A percentile compares a stretch with the other conserved stretches of the same genome.
Conservation (phyloP, 768 basidiomycete species). For the Inosperma sp. region DNA sequence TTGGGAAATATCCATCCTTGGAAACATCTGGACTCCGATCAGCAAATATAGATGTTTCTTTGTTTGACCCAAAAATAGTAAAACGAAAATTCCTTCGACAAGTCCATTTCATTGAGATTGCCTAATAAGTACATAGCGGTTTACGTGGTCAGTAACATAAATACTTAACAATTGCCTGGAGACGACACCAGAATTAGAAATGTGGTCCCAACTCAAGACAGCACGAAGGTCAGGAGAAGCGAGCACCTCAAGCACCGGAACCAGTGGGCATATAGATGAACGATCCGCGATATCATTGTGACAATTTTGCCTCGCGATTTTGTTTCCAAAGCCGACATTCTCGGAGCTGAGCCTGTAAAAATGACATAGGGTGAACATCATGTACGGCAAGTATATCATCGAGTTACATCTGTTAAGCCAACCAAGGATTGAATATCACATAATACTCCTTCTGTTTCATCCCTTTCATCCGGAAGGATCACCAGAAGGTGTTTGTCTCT, state of each 20-base stretch:
- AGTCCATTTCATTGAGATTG: too few relatives aligned
- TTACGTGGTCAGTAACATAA: too few relatives aligned
- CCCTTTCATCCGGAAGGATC: too few relatives aligned
- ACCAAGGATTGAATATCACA: slow-evolving; percentile 35
- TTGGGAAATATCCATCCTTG: slow-evolving; percentile 10
- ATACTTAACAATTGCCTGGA: too few relatives aligned
- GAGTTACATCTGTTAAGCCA: slow-evolving; percentile 35
- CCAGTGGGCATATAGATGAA: background rate
- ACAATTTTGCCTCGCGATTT: background rate
- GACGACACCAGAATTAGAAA: too few relatives aligned
- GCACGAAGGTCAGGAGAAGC: background rate
- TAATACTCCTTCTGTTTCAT: slow-evolving; percentile 35
- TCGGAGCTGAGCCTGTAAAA: slow-evolving; percentile 6
- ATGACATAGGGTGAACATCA: background rate
- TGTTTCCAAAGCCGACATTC: slow-evolving; percentile 10
- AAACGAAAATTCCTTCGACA: too few relatives aligned
- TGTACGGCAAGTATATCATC: background rate
- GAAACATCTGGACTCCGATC: background rate
- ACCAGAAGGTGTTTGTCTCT: too few relatives aligned
- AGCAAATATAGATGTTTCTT: background rate
- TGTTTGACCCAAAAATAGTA: too few relatives aligned
- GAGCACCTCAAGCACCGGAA: background rate
- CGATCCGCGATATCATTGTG: too few relatives aligned
- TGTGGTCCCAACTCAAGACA: background rate
- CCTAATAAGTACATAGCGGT: too few relatives aligned